These are phyloP conservation scores for Ophiocytium majus DNA, from an alignment of 352 stramenopile species.

Conservation along the genomic window DNA sequence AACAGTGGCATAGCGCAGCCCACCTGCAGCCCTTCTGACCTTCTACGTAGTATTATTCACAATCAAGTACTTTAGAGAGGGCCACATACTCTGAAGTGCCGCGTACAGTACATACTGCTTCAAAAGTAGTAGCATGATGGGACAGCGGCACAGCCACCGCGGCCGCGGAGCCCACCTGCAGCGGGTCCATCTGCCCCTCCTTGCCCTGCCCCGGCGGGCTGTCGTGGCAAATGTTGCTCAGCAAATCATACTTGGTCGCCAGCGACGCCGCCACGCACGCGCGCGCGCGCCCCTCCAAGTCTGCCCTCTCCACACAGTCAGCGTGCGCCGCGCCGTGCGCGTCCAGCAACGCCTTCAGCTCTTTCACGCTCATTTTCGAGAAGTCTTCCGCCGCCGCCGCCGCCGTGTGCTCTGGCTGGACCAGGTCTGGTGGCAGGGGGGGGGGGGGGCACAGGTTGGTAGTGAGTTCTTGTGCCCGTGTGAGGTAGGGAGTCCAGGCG, in stretches of 20 bases:
- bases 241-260: constrained; percentile 89
- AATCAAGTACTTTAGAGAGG: too few relatives aligned
- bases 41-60: too few relatives aligned
- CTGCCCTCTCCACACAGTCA: constrained; percentile 59
- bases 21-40: too few relatives aligned
- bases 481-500: too few relatives aligned
- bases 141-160: too few relatives aligned
- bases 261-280: constrained; percentile 58
- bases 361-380: constrained; percentile 63
- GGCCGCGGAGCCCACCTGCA: too few relatives aligned
- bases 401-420: background rate
- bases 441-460: too few relatives aligned
- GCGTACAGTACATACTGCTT: too few relatives aligned
- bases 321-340: constrained; percentile 56
- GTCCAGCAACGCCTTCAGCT: constrained; percentile 66
- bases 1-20: too few relatives aligned
- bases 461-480: too few relatives aligned
- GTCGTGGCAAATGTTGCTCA: constrained; percentile 96
- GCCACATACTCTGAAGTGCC: too few relatives aligned
- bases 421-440: background rate
- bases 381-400: constrained; percentile 47
- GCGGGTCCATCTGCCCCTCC: constrained; percentile 80
- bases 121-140: too few relatives aligned
- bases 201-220: constrained; percentile 83
- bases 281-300: constrained; percentile 68